These are phyloP conservation scores for Castanopsis chinensis DNA, from an alignment of 306 rosid species.

Conservation along the genomic window DNA sequence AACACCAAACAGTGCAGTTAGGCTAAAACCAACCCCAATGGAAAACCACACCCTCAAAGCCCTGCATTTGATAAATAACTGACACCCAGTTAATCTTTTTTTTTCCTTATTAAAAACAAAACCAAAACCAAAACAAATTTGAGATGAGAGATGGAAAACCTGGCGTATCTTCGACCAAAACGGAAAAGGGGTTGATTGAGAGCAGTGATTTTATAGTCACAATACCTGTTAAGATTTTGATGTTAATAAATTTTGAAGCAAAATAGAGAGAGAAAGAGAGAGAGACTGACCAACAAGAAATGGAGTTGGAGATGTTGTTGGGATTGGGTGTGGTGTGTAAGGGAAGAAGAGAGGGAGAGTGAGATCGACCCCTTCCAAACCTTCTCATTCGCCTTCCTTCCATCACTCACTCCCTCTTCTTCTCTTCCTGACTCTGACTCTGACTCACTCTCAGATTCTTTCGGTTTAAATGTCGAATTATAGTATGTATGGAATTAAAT, in stretches of 20 bases:
- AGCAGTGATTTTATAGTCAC: slow-evolving; percentile 49
- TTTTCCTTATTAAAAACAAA: neutral
- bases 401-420: slow-evolving; percentile 9
- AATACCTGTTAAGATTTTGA: slow-evolving; percentile 6
- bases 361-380: slow-evolving; percentile 16
- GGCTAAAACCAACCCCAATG: slow-evolving; percentile 56
- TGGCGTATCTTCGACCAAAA: slow-evolving; percentile 49
- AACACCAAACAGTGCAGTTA: slow-evolving; percentile 50
- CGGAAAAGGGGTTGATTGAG: slow-evolving; percentile 55
- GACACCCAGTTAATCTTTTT: neutral
- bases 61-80: slow-evolving; percentile 24
- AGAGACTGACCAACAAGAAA: slow-evolving; percentile 54
- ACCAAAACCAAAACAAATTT: neutral
- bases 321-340: neutral
- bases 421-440: neutral
- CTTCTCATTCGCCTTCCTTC: slow-evolving; percentile 34
- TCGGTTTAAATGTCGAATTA: no score
- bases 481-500: no score
- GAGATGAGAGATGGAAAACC: slow-evolving; percentile 12
- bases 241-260: neutral
- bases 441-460: no score
- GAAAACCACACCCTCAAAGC: slow-evolving; percentile 55
- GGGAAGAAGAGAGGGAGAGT: slow-evolving; percentile 17
- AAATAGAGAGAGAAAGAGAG: neutral
- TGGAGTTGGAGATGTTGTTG: slow-evolving; percentile 11